These are phyloP conservation scores for Fomitopsis palustris DNA, from an alignment of 1,284 basidiomycete species.

Conservation along the genomic window DNA sequence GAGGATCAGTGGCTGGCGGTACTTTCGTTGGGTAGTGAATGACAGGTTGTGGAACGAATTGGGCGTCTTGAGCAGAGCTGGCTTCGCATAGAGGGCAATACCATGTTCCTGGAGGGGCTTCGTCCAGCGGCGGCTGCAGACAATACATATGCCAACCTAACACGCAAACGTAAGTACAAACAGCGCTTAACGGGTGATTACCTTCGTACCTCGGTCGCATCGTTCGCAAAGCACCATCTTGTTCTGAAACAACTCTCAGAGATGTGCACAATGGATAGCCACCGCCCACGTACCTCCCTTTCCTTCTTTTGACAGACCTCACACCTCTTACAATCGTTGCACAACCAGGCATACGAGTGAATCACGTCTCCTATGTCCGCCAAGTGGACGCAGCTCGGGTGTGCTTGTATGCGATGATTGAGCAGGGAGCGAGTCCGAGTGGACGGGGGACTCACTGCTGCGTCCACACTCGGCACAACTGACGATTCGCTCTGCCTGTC, in stretches of 20 bases:
- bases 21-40: conserved; percentile 5
- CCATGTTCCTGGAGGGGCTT: conserved; percentile 75
- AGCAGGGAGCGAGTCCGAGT: conserved; percentile 1
- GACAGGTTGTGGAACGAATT: conserved; percentile 10
- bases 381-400: conserved; percentile 75
- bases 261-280: not conserved
- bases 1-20: conserved; percentile 5
- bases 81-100: conserved; percentile 60
- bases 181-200: not conserved
- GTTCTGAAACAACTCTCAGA: conserved; percentile 44
- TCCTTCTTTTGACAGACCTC: conserved; percentile 85
- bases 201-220: conserved; percentile 79
- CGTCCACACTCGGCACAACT: conserved; percentile 69
- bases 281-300: conserved; percentile 72
- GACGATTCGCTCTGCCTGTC: conserved; percentile 58
- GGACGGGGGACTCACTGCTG: conserved; percentile 39
- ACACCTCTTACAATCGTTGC: conserved; percentile 92
- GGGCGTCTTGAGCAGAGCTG: conserved; percentile 11
- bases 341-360: conserved; percentile 81
- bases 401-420: conserved; percentile 42
- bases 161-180: not conserved
- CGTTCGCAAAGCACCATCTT: conserved; percentile 90
- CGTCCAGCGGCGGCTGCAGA: conserved; percentile 68
- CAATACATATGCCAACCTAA: conserved; percentile 93
- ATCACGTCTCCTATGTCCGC: conserved; percentile 49